Evolutionary conservation across 805 yeast genomes (phyloP).

Genomic region (Peterozyma toletana): DNA sequence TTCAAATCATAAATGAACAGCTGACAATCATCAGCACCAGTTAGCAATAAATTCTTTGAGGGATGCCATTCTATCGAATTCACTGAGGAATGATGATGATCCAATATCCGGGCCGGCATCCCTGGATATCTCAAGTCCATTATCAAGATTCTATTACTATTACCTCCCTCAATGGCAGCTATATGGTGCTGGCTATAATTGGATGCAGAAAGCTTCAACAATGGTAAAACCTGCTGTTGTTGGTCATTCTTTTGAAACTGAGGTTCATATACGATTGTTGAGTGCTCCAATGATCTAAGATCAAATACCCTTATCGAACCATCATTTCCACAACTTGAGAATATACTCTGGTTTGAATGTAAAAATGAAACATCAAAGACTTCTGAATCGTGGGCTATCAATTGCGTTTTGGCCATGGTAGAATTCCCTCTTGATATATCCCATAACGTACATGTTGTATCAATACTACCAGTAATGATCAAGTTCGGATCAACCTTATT

Average conservation of each 20-base stretch:
- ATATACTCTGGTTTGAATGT: slow-evolving; percentile 64
- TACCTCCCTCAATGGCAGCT: slow-evolving; percentile 67
- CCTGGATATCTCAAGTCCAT: slow-evolving; percentile 89
- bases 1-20: slow-evolving; percentile 62
- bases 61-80: slow-evolving; percentile 88
- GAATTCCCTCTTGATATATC: slow-evolving; percentile 53
- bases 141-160: slow-evolving; percentile 56
- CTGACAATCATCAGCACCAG: slow-evolving; percentile 72
- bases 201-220: slow-evolving; percentile 71
- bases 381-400: slow-evolving; percentile 94
- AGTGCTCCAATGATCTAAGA: slow-evolving; percentile 80
- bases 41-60: slow-evolving; percentile 45
- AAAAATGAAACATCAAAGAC: slow-evolving; percentile 89
- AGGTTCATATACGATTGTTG: slow-evolving; percentile 90
- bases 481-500: slow-evolving; percentile 60
- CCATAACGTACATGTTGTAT: slow-evolving; percentile 97
- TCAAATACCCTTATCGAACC: slow-evolving; percentile 93
- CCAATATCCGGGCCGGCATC: slow-evolving; percentile 60
- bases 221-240: slow-evolving; percentile 30
- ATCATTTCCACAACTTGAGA: slow-evolving; percentile 92
- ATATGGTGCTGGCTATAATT: slow-evolving; percentile 75
- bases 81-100: slow-evolving; percentile 60
- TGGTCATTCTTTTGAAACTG: slow-evolving; percentile 17
- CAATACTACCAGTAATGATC: slow-evolving; percentile 81
- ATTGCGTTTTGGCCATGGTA: slow-evolving; percentile 76